Base-by-base conservation (phyloP, 805 yeast genomes). In the Starmerella etchellsii region DNA sequence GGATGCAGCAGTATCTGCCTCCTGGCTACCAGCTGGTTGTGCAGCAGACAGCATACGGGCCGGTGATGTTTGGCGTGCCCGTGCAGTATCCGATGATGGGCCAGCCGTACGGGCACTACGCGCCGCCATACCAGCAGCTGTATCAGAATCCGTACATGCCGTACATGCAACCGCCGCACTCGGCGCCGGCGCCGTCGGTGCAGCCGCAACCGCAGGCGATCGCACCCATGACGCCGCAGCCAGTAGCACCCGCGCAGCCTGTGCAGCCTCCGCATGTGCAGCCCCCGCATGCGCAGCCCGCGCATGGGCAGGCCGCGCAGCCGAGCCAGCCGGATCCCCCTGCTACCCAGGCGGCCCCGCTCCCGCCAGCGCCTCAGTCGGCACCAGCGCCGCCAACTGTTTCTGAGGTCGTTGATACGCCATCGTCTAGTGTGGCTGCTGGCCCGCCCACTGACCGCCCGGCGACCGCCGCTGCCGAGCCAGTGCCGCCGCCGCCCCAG, bases 1-100 rank as follows among this genome's bases (percentile, higher is more conserved):
- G 8, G 11, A 24, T 24, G 26, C 26, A 8, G 8, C 26, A n/a
- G n/a, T 10, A 27, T 30, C 9, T 30, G 16, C 20, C 21, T 13
- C 24, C 29, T 16, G 22, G 39, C 29, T 15, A 36, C 13, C 49
- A 44, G 22, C 42, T 41, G 42, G 33, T 44, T 7, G 39, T 42
- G 11, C 51, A 48, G 34, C 43, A 48, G 22, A 42, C 49, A 3
- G 31, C 39, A 8, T 47, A 42, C 15, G 50, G 50, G 1, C 50
- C 50, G 2, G 33, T 47, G 46, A 20, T 46, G 8, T 50, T 45
- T 51, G 46, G 53, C 43, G 39, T 54, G 49, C 53, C 48, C 40
- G 51, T 44, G 34, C 47, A 35, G 50, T 54, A 40, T 34, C 32
- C 39, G 23, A 9, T 38, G 5, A 22, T 38, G 36, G 39, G 33